Evolutionary conservation across 139 green algal species (phyloP).

Genomic region (Astrephomene gubernaculifera): DNA sequence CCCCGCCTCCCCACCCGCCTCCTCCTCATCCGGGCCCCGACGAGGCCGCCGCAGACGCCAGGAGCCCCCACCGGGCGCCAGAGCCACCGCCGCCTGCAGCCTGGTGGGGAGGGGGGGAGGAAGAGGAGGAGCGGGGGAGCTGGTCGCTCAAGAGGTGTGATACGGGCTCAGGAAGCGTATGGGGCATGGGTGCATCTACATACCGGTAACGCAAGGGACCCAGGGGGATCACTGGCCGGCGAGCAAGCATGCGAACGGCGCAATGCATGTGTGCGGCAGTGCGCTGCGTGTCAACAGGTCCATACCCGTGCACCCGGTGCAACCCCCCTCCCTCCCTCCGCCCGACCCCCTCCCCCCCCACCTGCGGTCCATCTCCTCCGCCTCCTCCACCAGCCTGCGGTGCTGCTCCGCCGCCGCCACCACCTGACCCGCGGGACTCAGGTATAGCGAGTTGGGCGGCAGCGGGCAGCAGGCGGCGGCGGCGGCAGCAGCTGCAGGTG

Average conservation of each 20-base stretch:
- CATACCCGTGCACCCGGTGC: neutral
- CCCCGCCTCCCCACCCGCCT: neutral
- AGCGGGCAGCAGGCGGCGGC: neutral
- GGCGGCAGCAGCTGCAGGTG: neutral
- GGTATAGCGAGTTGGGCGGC: constrained; percentile 2
- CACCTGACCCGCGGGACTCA: constrained; percentile 10
- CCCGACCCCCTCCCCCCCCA: neutral
- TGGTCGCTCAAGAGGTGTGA: too few relatives aligned
- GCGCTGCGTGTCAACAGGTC: neutral
- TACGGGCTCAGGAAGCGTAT: neutral
- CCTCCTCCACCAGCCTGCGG: constrained; percentile 7
- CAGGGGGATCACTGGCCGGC: neutral
- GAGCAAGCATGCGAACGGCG: neutral
- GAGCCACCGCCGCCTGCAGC: constrained; percentile 24
- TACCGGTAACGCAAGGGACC: neutral
- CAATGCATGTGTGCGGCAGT: neutral
- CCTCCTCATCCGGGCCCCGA: neutral
- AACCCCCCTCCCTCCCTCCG: neutral
- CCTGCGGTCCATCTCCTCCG: constrained; percentile 10
- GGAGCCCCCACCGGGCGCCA: neutral
- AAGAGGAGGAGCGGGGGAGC: neutral
- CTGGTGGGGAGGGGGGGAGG: neutral
- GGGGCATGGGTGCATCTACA: neutral
- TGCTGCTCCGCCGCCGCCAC: neutral
- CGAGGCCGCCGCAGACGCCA: neutral